phyloP scores from a whole-genome alignment of 345 rosid genomes.

The Euphorbia peplus region DNA sequence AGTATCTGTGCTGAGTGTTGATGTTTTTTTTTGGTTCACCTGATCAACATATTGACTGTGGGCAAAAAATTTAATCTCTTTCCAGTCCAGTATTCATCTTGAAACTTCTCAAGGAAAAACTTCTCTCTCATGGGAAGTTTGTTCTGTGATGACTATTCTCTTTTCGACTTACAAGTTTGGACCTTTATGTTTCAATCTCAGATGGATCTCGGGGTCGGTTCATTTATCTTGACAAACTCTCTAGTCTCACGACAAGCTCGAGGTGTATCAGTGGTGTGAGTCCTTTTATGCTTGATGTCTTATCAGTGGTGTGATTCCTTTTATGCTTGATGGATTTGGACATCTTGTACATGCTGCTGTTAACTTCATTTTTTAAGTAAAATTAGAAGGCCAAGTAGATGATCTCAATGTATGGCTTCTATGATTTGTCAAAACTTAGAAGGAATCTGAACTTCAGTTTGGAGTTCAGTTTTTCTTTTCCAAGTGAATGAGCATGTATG shows the following conservation, averaged over 20 bases:
- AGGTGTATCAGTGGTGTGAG: constrained; percentile 52
- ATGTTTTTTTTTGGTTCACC: neutral
- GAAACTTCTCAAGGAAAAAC: neutral
- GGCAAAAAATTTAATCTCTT: neutral
- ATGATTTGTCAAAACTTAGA: neutral
- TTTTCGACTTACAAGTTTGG: neutral
- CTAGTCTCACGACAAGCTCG: constrained; percentile 86
- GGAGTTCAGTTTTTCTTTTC: neutral
- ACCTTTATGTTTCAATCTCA: constrained; percentile 28
- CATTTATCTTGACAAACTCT: constrained; percentile 75
- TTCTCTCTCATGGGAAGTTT: neutral
- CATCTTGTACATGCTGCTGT: neutral
- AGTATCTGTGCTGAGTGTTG: neutral
- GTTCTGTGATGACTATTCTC: neutral
- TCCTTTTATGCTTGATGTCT: constrained; percentile 8
- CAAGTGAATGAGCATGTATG: neutral
- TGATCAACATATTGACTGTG: neutral
- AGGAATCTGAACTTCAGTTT: neutral
- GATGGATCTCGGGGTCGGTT: constrained; percentile 99
- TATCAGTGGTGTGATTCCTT: constrained; percentile 50
- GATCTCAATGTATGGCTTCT: neutral
- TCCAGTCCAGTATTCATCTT: too few relatives aligned
- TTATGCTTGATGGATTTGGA: neutral
- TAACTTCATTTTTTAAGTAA: neutral
- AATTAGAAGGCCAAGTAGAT: neutral